These are phyloP conservation scores for Eucalyptus polybractea DNA, from an alignment of 345 rosid species.

Conservation along the genomic window DNA sequence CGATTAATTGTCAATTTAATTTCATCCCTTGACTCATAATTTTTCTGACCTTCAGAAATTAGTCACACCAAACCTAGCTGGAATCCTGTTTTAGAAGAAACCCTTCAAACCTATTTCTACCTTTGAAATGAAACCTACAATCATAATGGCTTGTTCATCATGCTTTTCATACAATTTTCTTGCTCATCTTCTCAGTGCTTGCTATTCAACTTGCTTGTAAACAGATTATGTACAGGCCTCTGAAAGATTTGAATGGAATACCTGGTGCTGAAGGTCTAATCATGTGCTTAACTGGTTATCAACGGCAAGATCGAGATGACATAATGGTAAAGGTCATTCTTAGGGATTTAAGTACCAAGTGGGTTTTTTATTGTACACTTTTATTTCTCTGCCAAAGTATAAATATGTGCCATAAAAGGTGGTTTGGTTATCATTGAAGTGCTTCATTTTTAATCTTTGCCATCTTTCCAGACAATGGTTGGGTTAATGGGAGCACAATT, in stretches of 20 bases:
- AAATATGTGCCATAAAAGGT: not conserved
- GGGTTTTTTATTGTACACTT: not conserved
- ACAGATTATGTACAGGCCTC: constrained; percentile 80
- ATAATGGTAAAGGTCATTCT: constrained; percentile 47
- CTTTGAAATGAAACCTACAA: not conserved
- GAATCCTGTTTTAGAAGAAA: not conserved
- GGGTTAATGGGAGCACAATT: constrained; percentile 83
- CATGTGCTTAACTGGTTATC: constrained; percentile 88
- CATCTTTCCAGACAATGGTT: constrained; percentile 68
- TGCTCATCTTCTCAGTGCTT: not conserved
- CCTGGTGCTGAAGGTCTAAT: constrained; percentile 49
- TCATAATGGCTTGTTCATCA: not conserved
- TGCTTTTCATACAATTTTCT: not conserved
- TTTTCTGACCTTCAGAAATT: not conserved
- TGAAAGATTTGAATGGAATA: constrained; percentile 70
- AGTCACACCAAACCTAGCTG: not conserved
- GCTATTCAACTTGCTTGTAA: not conserved
- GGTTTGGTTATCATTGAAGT: not conserved
- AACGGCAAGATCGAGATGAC: constrained; percentile 84
- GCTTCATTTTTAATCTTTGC: not conserved
- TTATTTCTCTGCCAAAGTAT: not conserved
- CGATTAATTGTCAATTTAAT: not conserved
- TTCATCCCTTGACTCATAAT: not conserved
- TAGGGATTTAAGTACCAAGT: not conserved
- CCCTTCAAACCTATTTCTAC: not conserved